Evolutionary conservation across 2,329 filamentous ascomycete genomes (phyloP).

Genomic region (Colletotrichum cuscutae): DNA sequence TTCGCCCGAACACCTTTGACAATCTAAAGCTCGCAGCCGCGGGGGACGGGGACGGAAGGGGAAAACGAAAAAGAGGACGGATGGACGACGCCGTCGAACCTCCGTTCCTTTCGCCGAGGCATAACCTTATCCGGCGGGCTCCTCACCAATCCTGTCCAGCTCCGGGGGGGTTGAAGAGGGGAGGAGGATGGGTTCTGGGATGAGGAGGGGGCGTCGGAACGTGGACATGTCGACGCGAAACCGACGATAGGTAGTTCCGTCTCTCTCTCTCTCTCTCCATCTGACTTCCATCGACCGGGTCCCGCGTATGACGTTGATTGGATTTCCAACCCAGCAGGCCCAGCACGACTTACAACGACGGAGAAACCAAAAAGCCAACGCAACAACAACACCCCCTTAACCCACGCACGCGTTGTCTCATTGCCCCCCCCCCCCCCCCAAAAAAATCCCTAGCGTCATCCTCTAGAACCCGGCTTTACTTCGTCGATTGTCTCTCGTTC

Average conservation of each 20-base stretch:
- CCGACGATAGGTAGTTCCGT: background rate
- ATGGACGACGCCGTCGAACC: background rate
- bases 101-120: background rate
- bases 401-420: background rate
- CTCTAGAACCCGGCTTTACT: slow-evolving; percentile 24
- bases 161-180: too few relatives aligned
- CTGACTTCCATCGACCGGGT: background rate
- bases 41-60: background rate
- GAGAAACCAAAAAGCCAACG: too few relatives aligned
- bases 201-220: background rate
- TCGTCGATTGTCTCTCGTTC: slow-evolving; percentile 30
- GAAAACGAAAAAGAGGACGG: too few relatives aligned
- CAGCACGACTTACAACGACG: too few relatives aligned
- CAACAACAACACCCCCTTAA: background rate
- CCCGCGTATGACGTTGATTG: background rate
- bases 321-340: background rate
- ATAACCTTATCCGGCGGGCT: background rate
- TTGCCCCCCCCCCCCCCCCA: too few relatives aligned
- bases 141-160: too few relatives aligned
- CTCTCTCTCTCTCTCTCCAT: background rate
- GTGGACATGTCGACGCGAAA: background rate
- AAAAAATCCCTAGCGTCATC: slow-evolving; percentile 16
- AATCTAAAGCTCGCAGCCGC: too few relatives aligned
- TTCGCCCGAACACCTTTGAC: background rate
- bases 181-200: too few relatives aligned